Conservation (phyloP, 495 filamentous ascomycete genomes). For the Aspergillus heteromorphus region DNA sequence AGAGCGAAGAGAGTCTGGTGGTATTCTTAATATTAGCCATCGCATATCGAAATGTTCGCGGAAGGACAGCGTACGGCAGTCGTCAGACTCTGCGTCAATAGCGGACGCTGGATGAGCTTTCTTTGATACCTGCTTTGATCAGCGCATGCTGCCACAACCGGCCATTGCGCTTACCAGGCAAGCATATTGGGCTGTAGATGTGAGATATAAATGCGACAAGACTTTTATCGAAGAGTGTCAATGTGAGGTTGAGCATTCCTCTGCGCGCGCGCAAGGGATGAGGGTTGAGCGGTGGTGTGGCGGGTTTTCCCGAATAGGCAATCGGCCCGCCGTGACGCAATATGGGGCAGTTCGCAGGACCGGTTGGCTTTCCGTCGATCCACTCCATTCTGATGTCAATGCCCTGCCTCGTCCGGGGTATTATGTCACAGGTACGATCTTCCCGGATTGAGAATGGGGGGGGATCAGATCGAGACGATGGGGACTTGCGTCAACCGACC, state of each 20-base stretch:
- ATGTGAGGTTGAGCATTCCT: not conserved
- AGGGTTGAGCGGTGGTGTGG: not conserved
- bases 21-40: too few relatives aligned
- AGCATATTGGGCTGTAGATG: slow-evolving; percentile 1
- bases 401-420: too few relatives aligned
- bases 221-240: too few relatives aligned
- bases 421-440: too few relatives aligned
- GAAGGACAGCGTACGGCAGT: slow-evolving; percentile 1
- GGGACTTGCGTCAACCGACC: too few relatives aligned
- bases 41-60: not conserved
- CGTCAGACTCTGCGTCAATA: slow-evolving; percentile 8
- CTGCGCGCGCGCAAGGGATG: not conserved
- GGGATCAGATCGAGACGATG: too few relatives aligned
- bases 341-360: not conserved
- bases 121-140: slow-evolving; percentile 7
- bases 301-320: not conserved
- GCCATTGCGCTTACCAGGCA: not conserved
- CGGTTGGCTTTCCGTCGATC: not conserved
- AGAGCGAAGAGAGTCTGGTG: slow-evolving; percentile 4
- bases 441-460: too few relatives aligned
- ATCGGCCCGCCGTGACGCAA: slow-evolving; percentile 1
- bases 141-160: not conserved
- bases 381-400: not conserved
- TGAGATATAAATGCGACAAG: not conserved
- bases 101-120: slow-evolving; percentile 2